Percentiles rank a stretch among this genome's conserved stretches.
phyloP scores from a whole-genome alignment of 2,329 filamentous ascomycete genomes.

The Fusarium equiseti region DNA sequence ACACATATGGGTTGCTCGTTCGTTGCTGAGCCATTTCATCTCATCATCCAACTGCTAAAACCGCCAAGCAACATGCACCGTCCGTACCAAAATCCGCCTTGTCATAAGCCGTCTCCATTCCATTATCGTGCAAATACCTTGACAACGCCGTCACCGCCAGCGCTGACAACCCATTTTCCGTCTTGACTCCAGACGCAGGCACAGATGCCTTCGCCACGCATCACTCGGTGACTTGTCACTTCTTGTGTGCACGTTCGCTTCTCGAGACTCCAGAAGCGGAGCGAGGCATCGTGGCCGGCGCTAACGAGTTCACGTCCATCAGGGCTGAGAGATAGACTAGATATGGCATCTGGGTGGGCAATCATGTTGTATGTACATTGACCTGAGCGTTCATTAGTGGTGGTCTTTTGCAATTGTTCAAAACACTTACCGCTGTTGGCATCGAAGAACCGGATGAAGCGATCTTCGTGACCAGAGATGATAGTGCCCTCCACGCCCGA shows the following conservation, averaged over 20 bases:
- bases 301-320: slow-evolving; percentile 95
- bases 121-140: slow-evolving; percentile 78
- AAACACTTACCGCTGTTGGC: slow-evolving; percentile 93
- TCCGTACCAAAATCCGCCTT: slow-evolving; percentile 8
- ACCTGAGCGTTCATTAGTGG: slow-evolving; percentile 65
- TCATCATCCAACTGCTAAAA: slow-evolving; percentile 29
- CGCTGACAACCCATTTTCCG: slow-evolving; percentile 92
- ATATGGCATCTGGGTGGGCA: slow-evolving; percentile 93
- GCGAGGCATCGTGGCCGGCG: slow-evolving; percentile 92
- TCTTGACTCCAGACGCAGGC: slow-evolving; percentile 96
- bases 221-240: slow-evolving; percentile 90
- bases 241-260: slow-evolving; percentile 96
- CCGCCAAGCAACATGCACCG: slow-evolving; percentile 35
- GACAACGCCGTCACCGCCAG: slow-evolving; percentile 93
- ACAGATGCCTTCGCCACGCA: slow-evolving; percentile 96
- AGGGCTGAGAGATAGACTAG: slow-evolving; percentile 89
- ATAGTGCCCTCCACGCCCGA: slow-evolving; percentile 92
- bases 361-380: slow-evolving; percentile 99
- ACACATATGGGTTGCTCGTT: slow-evolving; percentile 25
- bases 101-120: slow-evolving; percentile 25
- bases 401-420: neutral
- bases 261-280: slow-evolving; percentile 97
- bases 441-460: slow-evolving; percentile 96
- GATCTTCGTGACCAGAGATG: slow-evolving; percentile 96
- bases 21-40: slow-evolving; percentile 25